Conservation (phyloP, 306 rosid genomes). For the Cicer yamashitae region DNA sequence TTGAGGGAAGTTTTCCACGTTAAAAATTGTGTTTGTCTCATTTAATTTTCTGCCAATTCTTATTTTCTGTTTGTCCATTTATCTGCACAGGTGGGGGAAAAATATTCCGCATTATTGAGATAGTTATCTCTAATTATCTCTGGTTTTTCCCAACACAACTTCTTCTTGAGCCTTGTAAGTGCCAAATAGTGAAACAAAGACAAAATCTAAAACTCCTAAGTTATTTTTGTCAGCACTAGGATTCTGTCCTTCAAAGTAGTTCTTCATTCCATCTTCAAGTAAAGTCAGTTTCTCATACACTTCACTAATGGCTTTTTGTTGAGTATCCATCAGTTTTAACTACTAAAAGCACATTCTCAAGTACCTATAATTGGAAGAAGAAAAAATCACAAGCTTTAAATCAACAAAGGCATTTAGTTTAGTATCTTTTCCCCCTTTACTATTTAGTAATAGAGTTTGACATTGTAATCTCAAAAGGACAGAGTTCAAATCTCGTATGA, state of each 20-base stretch:
- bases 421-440: no score
- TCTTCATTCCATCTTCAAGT: conserved; percentile 50
- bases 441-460: no score
- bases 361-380: not conserved
- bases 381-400: not conserved
- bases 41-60: no score
- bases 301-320: conserved; percentile 31
- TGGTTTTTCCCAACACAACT: no score
- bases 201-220: conserved; percentile 36
- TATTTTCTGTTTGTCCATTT: no score
- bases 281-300: conserved; percentile 26
- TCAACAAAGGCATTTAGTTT: not conserved
- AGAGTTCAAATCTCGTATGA: no score
- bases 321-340: conserved; percentile 42
- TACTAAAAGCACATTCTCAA: not conserved
- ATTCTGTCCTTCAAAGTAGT: conserved; percentile 33
- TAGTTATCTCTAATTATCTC: no score
- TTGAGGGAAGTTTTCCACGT: no score
- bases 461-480: no score
- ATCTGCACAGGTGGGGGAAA: no score
- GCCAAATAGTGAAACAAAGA: conserved; percentile 1
- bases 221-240: conserved; percentile 5
- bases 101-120: no score
- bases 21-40: no score
- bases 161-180: conserved; percentile 25